Evolutionary conservation across 495 filamentous ascomycete genomes (phyloP).

Genomic region (Podospora didyma): DNA sequence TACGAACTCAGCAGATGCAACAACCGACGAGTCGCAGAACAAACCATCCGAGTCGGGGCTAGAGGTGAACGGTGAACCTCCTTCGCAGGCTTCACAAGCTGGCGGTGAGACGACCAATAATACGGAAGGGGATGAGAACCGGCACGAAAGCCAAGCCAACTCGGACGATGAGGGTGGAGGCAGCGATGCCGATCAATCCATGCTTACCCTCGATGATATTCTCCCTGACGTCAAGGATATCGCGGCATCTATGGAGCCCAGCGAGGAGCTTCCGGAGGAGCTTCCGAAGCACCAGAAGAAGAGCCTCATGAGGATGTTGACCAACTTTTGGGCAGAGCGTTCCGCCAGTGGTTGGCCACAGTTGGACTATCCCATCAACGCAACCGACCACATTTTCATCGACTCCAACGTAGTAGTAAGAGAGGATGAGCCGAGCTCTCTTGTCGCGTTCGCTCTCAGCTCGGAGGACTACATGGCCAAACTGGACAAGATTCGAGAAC

Average conservation of each 20-base stretch:
- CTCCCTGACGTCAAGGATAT: conserved; percentile 46
- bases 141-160: conserved; percentile 48
- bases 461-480: conserved; percentile 82
- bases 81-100: conserved; percentile 21
- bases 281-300: conserved; percentile 87
- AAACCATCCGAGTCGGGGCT: conserved; percentile 24
- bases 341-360: conserved; percentile 95
- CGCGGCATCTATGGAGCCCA: conserved; percentile 61
- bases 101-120: conserved; percentile 43
- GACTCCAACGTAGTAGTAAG: conserved; percentile 98
- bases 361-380: conserved; percentile 85
- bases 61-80: conserved; percentile 16
- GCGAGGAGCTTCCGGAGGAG: conserved; percentile 62
- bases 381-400: conserved; percentile 89
- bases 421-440: conserved; percentile 94
- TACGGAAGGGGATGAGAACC: conserved; percentile 47
- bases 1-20: conserved; percentile 24
- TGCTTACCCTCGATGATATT: conserved; percentile 56
- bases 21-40: conserved; percentile 24
- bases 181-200: conserved; percentile 64
- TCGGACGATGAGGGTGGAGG: conserved; percentile 68
- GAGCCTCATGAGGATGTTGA: conserved; percentile 89
- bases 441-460: conserved; percentile 88
- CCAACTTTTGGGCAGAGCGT: conserved; percentile 96
- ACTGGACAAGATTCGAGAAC: conserved; percentile 64